phyloP scores from a whole-genome alignment of 257 asterid genomes.

The Anisodus tanguticus region DNA sequence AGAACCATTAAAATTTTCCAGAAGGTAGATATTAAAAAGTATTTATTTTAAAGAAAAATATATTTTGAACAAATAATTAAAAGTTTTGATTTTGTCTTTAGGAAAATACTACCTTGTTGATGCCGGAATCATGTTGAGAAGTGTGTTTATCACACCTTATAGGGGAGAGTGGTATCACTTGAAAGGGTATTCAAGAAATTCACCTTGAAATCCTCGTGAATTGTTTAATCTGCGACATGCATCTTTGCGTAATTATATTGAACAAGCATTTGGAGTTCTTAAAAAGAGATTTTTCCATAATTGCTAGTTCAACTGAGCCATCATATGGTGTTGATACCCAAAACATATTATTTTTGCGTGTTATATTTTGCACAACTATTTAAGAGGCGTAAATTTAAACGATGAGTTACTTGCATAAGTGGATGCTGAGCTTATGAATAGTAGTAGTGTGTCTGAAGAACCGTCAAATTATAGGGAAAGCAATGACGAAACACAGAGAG shows the following conservation, averaged over 20 bases:
- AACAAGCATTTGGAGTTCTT: slow-evolving; percentile 12
- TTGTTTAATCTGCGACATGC: slow-evolving; percentile 15
- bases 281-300: neutral
- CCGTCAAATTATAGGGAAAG: too few species aligned
- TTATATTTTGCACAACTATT: neutral
- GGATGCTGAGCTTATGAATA: too few species aligned
- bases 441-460: too few species aligned
- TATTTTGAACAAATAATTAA: too few species aligned
- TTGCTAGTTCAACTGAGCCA: neutral
- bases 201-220: neutral
- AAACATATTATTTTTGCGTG: neutral
- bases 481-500: neutral
- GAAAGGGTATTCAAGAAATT: neutral
- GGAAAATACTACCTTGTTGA: too few species aligned
- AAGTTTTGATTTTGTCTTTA: too few species aligned
- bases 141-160: slow-evolving; percentile 11
- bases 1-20: too few species aligned
- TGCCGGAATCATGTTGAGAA: neutral
- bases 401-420: too few species aligned
- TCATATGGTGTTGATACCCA: neutral
- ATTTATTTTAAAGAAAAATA: too few species aligned
- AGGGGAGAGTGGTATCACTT: neutral
- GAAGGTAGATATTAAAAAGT: too few species aligned
- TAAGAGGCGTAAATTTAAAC: neutral
- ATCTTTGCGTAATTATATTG: slow-evolving; percentile 18